Conservation (phyloP, 257 asterid species). For the Solanum etuberosum region DNA sequence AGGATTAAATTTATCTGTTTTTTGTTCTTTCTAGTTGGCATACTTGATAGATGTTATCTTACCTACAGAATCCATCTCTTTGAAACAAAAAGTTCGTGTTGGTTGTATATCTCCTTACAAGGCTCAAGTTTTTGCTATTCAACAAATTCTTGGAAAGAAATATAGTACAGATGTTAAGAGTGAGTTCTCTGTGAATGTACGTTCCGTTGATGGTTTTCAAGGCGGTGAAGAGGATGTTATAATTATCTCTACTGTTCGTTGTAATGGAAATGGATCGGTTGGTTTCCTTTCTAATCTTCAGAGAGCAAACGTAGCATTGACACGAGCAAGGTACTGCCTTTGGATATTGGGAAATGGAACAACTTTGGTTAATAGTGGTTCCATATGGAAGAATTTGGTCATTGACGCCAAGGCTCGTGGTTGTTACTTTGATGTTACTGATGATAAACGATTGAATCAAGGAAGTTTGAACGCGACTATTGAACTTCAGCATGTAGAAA, state of each 20-base stretch:
- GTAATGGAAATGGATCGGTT: conserved; percentile 47
- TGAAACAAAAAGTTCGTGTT: conserved; percentile 35
- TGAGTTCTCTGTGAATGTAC: conserved; percentile 51
- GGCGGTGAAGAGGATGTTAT: conserved; percentile 78
- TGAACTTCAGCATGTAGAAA: conserved; percentile 12
- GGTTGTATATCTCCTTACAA: conserved; percentile 85
- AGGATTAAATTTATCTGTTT: not conserved
- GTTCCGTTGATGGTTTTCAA: conserved; percentile 76
- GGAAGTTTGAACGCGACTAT: conserved; percentile 25
- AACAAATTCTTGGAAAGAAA: conserved; percentile 32
- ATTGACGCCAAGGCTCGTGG: conserved; percentile 44
- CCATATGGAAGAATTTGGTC: conserved; percentile 48
- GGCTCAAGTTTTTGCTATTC: conserved; percentile 58
- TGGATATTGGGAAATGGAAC: conserved; percentile 60
- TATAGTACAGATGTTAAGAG: conserved; percentile 39
- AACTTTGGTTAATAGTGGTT: conserved; percentile 43
- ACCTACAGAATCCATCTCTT: conserved; percentile 21
- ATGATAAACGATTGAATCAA: conserved; percentile 22
- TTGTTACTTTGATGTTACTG: conserved; percentile 40
- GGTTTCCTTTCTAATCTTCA: conserved; percentile 56
- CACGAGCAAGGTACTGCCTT: conserved; percentile 72
- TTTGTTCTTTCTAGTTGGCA: not conserved
- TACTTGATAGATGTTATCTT: not conserved
- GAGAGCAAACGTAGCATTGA: conserved; percentile 57
- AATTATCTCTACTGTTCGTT: conserved; percentile 57